Conservation (phyloP, 2,329 filamentous ascomycete species). For the Penicillium rolfsii region DNA sequence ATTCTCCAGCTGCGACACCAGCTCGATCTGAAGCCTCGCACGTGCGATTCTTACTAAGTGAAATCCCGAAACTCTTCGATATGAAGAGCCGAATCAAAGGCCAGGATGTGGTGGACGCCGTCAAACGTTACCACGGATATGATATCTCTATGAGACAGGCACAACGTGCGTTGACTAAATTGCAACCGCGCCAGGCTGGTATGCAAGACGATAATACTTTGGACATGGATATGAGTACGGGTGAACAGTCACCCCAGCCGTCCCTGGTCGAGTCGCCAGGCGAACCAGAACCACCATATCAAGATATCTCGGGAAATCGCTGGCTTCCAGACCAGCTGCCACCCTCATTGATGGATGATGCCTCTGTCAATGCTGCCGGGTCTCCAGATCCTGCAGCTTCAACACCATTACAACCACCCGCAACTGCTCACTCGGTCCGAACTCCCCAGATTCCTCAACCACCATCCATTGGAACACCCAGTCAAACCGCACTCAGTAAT, state of each 20-base stretch:
- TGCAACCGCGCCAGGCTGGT: slow-evolving; percentile 37
- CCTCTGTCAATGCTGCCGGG: slow-evolving; percentile 29
- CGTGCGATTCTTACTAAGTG: slow-evolving; percentile 43
- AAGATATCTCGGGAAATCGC: slow-evolving; percentile 35
- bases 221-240: slow-evolving; percentile 30
- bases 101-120: slow-evolving; percentile 45
- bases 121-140: slow-evolving; percentile 47
- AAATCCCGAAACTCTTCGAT: slow-evolving; percentile 47
- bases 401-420: slow-evolving; percentile 24
- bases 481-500: slow-evolving; percentile 28
- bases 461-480: slow-evolving; percentile 28
- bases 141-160: slow-evolving; percentile 46
- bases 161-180: slow-evolving; percentile 42
- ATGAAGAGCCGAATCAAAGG: slow-evolving; percentile 42
- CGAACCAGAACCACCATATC: slow-evolving; percentile 31
- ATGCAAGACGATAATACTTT: slow-evolving; percentile 29
- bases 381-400: slow-evolving; percentile 25
- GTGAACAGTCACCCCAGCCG: slow-evolving; percentile 32
- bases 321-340: slow-evolving; percentile 39
- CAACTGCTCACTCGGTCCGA: slow-evolving; percentile 27
- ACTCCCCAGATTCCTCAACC: slow-evolving; percentile 27
- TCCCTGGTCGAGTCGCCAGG: slow-evolving; percentile 32
- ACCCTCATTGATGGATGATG: slow-evolving; percentile 33
- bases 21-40: slow-evolving; percentile 47
- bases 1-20: slow-evolving; percentile 37